Conservation (phyloP, 139 green algal species). For the Chlorella sorokiniana region DNA sequence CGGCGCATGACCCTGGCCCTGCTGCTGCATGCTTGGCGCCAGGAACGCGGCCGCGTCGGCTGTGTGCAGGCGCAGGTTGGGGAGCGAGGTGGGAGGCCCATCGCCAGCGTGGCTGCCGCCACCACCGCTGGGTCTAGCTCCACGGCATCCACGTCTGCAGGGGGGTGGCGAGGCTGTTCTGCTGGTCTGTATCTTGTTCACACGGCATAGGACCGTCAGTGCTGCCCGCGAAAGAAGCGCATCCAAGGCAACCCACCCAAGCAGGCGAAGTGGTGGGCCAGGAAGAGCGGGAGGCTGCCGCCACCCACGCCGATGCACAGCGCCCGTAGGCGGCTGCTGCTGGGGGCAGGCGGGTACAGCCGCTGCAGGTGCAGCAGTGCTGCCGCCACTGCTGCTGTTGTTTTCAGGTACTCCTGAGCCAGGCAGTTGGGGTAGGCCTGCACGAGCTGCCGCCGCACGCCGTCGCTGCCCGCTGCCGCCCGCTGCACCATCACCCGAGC, state of each 20-base stretch:
- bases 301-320: conserved; percentile 68
- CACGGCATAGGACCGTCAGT: no score
- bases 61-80: conserved; percentile 19
- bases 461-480: not conserved
- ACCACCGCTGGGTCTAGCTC: conserved; percentile 64
- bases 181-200: no score
- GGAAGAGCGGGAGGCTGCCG: conserved; percentile 64
- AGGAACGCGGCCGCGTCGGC: conserved; percentile 8
- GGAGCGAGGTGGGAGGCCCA: conserved; percentile 50
- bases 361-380: conserved; percentile 26
- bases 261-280: conserved; percentile 53
- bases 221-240: not conserved
- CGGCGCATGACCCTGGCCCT: not conserved
- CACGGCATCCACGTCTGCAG: conserved; percentile 52
- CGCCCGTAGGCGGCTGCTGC: not conserved
- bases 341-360: not conserved
- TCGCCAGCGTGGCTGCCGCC: conserved; percentile 45
- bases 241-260: conserved; percentile 3
- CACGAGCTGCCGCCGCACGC: not conserved
- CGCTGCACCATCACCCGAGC: conserved; percentile 28
- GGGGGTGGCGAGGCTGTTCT: not conserved
- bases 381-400: conserved; percentile 44
- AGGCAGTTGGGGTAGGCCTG: conserved; percentile 52
- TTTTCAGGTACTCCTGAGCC: conserved; percentile 65
- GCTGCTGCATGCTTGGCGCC: not conserved